Percentiles rank a stretch among this genome's conserved stretches.
phyloP scores from a whole-genome alignment of 192 early-diverging fungal species.

The Entrophospora sp. region DNA sequence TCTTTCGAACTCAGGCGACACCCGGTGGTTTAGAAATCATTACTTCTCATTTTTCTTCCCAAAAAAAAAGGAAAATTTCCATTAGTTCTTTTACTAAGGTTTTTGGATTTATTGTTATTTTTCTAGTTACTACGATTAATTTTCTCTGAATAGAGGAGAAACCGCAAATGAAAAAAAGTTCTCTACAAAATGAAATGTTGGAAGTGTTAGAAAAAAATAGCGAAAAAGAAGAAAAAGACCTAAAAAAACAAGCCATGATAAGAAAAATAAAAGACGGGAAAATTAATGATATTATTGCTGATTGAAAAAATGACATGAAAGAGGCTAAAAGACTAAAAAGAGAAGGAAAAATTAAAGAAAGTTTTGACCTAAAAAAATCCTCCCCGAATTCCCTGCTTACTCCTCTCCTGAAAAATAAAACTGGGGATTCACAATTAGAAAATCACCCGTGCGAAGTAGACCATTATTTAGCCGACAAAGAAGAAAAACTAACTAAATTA shows the following conservation, averaged over 20 bases:
- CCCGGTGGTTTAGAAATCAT: slow-evolving; percentile 2
- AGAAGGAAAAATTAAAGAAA: background rate
- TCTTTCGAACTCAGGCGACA: slow-evolving; percentile 7
- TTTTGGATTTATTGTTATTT: slow-evolving; percentile 1
- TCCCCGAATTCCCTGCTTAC: background rate
- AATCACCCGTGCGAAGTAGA: slow-evolving; percentile 1
- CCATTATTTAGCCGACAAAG: background rate
- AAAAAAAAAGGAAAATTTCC: background rate
- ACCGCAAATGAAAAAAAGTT: background rate
- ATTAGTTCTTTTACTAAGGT: slow-evolving; percentile 5
- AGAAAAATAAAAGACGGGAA: background rate
- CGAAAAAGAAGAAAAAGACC: background rate
- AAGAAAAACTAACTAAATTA: background rate
- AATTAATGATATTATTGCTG: background rate
- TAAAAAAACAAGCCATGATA: too few species aligned
- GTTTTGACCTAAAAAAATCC: background rate
- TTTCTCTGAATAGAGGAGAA: background rate
- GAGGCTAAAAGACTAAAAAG: background rate
- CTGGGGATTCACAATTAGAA: background rate
- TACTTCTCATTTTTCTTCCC: slow-evolving; percentile 6
- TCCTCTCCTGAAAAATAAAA: slow-evolving; percentile 6
- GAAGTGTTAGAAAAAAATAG: background rate
- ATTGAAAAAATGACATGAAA: background rate
- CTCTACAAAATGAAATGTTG: background rate
- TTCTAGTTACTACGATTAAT: background rate